Base-by-base conservation (phyloP, 306 rosid genomes). In the Lathyrus tuberosus region DNA sequence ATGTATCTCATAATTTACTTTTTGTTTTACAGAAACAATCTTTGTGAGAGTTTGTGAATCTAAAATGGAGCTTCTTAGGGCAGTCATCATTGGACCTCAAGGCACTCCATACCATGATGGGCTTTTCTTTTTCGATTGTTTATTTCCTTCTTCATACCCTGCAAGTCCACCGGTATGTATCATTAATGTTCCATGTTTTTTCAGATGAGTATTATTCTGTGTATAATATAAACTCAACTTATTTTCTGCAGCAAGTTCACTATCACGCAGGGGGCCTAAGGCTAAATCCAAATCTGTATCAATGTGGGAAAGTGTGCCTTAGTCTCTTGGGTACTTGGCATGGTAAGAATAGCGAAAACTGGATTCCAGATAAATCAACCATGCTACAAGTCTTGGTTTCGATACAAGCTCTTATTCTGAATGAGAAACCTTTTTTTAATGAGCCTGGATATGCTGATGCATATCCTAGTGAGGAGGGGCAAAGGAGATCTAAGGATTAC, bases 61-160 rank as follows among this genome's bases (percentile, higher is more conserved):
- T 47, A 84, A 86, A 74, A 87, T 87, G 96, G 96, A 90, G 33
- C 87, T 87, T 82, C 72, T 90, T 13, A 81, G 96, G 83, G 89
- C 89, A 40, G 95, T 74, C 47, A 84, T 90, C 37, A 44, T 87
- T 72, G 96, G 96, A 77, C 90, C 96, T 73, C 59, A 80, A 35
- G 89, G 96, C 76, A 90, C 96, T 38, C 96, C 95, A 3, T 90
- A 90, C 76, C 96, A 90, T 58, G 96, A 90, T 43, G 95, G 96
- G 33, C 87, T 90, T 73, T 90, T 90, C 83, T 86, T 84, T 65
- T 90, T 90, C 37, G 96, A 90, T 75, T 90, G 95, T 70, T 57
- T 82, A 60, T 90, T 90, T 67, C 91, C 91, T 43, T 5, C 75
- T 10, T 46, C 38, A 70, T 90, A 87, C 73, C 96, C 96, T 30